These are phyloP conservation scores for Fusarium newnesense DNA, from an alignment of 2,329 filamentous ascomycete genomes.

Conservation along the genomic window DNA sequence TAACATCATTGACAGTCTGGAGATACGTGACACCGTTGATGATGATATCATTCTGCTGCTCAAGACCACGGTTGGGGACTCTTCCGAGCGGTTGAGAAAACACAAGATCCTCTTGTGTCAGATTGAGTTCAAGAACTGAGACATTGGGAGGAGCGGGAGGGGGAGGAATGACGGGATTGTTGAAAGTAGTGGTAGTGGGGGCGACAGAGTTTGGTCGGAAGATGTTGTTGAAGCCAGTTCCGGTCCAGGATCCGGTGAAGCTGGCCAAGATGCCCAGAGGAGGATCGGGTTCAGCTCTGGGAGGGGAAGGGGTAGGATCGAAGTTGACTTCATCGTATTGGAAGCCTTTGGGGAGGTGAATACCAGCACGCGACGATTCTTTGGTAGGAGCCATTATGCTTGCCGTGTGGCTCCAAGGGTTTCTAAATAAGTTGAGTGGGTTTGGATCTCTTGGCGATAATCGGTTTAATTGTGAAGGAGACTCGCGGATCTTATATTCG, in stretches of 20 bases:
- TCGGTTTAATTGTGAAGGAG: too few species aligned
- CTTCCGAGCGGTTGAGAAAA: neutral
- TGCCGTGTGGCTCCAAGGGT: neutral
- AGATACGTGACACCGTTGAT: slow-evolving; percentile 9
- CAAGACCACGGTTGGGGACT: slow-evolving; percentile 3
- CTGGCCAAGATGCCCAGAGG: slow-evolving; percentile 1
- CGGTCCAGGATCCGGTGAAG: neutral
- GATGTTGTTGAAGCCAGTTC: slow-evolving; percentile 13
- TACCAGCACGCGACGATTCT: neutral
- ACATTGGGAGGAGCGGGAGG: slow-evolving; percentile 8
- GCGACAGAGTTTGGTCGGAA: slow-evolving; percentile 1
- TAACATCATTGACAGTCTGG: slow-evolving; percentile 15
- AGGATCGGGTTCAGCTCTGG: neutral
- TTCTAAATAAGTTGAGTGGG: rapidly evolving
- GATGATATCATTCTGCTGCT: slow-evolving; percentile 6
- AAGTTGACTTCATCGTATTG: slow-evolving; percentile 12
- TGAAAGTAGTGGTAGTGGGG: neutral
- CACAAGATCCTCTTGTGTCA: neutral
- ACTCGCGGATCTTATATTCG: neutral
- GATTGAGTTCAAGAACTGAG: slow-evolving; percentile 1
- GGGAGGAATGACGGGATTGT: slow-evolving; percentile 1
- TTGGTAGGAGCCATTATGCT: neutral
- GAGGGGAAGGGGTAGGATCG: neutral
- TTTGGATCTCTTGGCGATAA: too few species aligned
- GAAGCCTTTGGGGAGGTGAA: neutral